Conservation (phyloP, 2,329 filamentous ascomycete species). For the Verticillium albo-atrum region DNA sequence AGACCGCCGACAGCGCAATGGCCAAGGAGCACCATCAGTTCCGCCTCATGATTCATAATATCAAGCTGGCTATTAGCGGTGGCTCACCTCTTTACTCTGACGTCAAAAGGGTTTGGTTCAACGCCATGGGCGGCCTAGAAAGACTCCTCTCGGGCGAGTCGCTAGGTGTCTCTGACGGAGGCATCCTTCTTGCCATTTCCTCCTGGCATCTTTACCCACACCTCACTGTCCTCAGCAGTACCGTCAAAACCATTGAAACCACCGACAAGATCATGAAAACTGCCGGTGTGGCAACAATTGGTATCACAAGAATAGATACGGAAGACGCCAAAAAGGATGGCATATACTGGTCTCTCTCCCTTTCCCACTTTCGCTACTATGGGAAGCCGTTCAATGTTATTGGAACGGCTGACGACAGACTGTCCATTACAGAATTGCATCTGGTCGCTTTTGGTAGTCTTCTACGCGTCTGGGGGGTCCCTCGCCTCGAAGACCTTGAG, state of each 20-base stretch:
- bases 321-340: neutral
- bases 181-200: neutral
- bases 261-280: neutral
- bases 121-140: neutral
- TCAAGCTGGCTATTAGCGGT: too few relatives aligned
- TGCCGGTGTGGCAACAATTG: neutral
- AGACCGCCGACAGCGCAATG: slow-evolving; percentile 19
- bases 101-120: neutral
- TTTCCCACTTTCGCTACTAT: neutral
- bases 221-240: neutral
- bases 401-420: neutral
- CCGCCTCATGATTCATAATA: slow-evolving; percentile 2
- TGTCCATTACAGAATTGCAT: neutral
- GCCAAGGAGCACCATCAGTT: slow-evolving; percentile 16
- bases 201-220: slow-evolving; percentile 4
- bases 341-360: neutral
- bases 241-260: neutral
- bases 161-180: neutral
- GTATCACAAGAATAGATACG: neutral
- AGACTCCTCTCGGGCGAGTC: neutral
- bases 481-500: neutral
- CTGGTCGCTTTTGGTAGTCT: neutral
- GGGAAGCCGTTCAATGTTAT: neutral
- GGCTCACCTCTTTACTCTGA: too few relatives aligned
- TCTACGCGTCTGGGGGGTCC: neutral